A percentile compares a stretch with the other conserved stretches of the same genome.
Evolutionary conservation across 768 basidiomycete species (phyloP).

Genomic region (Crucibulum laeve): DNA sequence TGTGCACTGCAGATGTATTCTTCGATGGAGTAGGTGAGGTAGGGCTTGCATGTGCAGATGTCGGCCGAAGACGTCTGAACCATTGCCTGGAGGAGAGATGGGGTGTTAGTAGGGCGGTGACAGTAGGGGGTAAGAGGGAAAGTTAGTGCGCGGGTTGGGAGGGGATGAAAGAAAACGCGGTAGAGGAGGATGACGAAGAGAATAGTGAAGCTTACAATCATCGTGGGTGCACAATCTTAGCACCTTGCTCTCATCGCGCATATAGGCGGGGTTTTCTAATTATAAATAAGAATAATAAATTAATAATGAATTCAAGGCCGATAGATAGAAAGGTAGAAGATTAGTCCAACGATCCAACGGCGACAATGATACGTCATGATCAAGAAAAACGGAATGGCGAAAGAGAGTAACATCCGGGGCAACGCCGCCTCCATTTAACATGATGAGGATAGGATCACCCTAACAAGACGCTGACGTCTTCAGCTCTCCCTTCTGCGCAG

Average conservation of each 20-base stretch:
- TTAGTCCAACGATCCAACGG: too few species aligned
- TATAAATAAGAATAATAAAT: too few species aligned
- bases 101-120: neutral
- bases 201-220: conserved; percentile 55
- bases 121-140: neutral
- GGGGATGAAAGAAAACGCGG: neutral
- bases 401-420: too few species aligned
- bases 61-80: conserved; percentile 96
- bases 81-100: conserved; percentile 57
- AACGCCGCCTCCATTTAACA: too few species aligned
- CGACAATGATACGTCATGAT: too few species aligned
- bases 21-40: conserved; percentile 88
- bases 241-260: conserved; percentile 73
- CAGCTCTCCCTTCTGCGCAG: too few species aligned
- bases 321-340: too few species aligned
- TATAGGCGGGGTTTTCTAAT: conserved; percentile 74
- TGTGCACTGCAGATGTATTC: conserved; percentile 82
- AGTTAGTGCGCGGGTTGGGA: neutral
- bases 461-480: too few species aligned
- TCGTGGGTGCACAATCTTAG: conserved; percentile 90
- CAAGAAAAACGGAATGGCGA: too few species aligned
- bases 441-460: too few species aligned
- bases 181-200: neutral
- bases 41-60: conserved; percentile 91
- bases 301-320: too few species aligned